Evolutionary conservation across 1,284 basidiomycete species (phyloP).

Genomic region (Irpex lacteus): DNA sequence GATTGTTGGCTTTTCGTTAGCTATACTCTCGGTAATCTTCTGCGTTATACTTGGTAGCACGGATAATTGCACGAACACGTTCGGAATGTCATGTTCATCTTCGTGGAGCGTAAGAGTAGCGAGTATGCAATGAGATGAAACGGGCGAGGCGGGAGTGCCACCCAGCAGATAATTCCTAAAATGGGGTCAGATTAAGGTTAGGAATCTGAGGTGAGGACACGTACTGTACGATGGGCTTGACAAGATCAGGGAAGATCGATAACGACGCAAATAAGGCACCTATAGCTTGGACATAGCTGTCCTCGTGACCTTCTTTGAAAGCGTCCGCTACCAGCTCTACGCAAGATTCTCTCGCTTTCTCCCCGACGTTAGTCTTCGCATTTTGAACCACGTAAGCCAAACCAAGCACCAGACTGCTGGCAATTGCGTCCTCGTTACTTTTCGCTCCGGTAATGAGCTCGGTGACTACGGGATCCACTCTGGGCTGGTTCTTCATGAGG

Average conservation of each 20-base stretch:
- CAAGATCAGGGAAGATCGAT: constrained; percentile 60
- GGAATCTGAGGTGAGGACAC: constrained; percentile 22
- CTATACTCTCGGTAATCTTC: constrained; percentile 72
- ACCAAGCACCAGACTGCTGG: constrained; percentile 74
- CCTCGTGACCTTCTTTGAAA: constrained; percentile 77
- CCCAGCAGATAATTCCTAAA: constrained; percentile 51
- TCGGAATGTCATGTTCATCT: constrained; percentile 40
- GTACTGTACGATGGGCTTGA: constrained; percentile 70
- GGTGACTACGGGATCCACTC: constrained; percentile 85
- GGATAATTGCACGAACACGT: constrained; percentile 67
- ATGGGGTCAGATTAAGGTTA: not conserved
- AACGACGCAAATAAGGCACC: constrained; percentile 70
- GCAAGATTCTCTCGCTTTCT: constrained; percentile 70
- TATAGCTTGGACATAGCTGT: constrained; percentile 71
- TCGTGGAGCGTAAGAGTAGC: constrained; percentile 53
- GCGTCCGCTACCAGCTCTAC: constrained; percentile 78
- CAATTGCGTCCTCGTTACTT: constrained; percentile 70
- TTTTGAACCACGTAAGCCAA: constrained; percentile 76
- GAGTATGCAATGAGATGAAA: constrained; percentile 68
- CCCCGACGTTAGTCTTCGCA: constrained; percentile 75
- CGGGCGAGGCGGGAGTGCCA: constrained; percentile 61
- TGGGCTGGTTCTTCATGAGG: constrained; percentile 89
- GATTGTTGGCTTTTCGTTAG: constrained; percentile 72
- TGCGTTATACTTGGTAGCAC: constrained; percentile 65
- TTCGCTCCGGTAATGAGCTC: constrained; percentile 78